phyloP scores from a whole-genome alignment of 306 rosid species.

The Cyclanthera cordifolia region DNA sequence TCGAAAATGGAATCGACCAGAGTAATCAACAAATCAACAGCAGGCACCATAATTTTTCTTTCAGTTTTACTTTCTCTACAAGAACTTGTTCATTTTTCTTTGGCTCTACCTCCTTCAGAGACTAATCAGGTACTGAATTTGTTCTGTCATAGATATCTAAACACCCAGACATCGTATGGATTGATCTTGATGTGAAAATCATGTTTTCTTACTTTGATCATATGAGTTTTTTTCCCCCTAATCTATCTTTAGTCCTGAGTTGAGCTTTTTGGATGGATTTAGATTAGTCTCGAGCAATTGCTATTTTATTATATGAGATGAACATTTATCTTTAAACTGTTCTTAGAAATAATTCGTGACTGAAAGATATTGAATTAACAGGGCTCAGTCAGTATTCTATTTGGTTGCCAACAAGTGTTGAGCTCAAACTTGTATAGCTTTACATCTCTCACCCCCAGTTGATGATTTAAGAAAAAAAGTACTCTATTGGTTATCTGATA shows the following conservation, averaged over 20 bases:
- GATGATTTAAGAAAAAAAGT: no score
- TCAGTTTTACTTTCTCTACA: slow-evolving; percentile 21
- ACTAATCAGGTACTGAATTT: slow-evolving; percentile 9
- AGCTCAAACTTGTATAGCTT: no score
- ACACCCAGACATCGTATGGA: neutral
- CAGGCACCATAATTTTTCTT: slow-evolving; percentile 21
- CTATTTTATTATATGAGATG: neutral
- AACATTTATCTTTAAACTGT: neutral
- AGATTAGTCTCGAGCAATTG: neutral
- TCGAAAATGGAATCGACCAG: neutral
- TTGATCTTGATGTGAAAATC: neutral
- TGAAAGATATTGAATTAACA: neutral
- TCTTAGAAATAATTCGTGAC: neutral
- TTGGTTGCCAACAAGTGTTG: no score
- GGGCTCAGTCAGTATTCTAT: neutral
- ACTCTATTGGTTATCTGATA: neutral
- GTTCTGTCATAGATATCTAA: neutral
- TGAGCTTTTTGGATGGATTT: slow-evolving; percentile 3
- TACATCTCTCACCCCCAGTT: no score
- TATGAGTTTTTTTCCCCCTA: neutral
- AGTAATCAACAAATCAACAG: slow-evolving; percentile 32
- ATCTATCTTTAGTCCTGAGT: neutral
- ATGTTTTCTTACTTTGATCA: no score
- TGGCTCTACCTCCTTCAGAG: slow-evolving; percentile 27
- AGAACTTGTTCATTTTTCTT: slow-evolving; percentile 16